These are phyloP conservation scores for Chaetomium globosum DNA, from an alignment of 2,329 filamentous ascomycete genomes.

Conservation along the genomic window DNA sequence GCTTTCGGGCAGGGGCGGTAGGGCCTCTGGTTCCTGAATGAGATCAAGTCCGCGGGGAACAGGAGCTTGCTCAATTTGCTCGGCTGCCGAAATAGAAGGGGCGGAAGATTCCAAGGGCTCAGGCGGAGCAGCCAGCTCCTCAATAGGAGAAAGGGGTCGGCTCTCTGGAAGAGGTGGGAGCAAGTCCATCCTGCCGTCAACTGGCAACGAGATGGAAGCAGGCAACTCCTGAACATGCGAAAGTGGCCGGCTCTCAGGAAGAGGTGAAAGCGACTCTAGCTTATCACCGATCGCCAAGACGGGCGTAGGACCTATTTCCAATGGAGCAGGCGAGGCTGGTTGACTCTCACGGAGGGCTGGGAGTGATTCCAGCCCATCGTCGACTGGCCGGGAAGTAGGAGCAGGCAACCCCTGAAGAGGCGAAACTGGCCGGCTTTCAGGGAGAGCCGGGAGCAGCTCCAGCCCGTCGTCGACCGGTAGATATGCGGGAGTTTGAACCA, in stretches of 20 bases:
- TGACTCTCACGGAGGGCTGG: conserved; percentile 29
- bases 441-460: no score
- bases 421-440: no score
- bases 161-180: conserved; percentile 29
- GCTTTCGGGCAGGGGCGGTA: conserved; percentile 21
- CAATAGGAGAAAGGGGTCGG: conserved; percentile 8
- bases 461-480: no score
- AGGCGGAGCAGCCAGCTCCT: background rate
- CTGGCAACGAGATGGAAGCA: no score
- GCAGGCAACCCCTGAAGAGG: no score
- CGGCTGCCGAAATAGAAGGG: background rate
- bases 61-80: conserved; percentile 46
- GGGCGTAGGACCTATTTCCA: background rate
- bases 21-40: background rate
- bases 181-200: no score
- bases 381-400: background rate
- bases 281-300: background rate
- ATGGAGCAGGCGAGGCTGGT: background rate
- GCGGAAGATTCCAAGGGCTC: background rate
- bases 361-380: background rate
- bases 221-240: no score
- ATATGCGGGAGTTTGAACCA: background rate
- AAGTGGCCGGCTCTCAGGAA: conserved; percentile 9
- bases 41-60: conserved; percentile 7
- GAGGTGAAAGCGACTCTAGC: conserved; percentile 11